Percentiles rank a stretch among this genome's conserved stretches.
phyloP scores from a whole-genome alignment of 2,329 filamentous ascomycete species.

The Tolypocladium inflatum region DNA sequence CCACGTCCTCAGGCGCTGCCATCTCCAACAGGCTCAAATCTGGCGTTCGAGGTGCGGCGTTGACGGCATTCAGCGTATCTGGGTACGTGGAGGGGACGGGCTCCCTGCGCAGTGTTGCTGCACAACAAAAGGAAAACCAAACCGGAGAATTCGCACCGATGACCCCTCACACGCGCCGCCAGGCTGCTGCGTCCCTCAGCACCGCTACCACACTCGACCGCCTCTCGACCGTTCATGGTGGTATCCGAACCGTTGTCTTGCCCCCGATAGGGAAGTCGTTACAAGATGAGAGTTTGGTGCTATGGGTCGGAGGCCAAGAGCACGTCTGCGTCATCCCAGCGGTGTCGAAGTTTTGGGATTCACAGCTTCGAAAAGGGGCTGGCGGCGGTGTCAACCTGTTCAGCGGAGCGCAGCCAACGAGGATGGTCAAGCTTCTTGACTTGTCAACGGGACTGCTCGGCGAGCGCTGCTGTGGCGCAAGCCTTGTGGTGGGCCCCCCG shows the following conservation, averaged over 20 bases:
- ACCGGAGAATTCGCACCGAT: conserved; percentile 50
- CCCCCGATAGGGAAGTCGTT: conserved; percentile 31
- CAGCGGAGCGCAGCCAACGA: conserved; percentile 41
- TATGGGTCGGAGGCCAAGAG: conserved; percentile 48
- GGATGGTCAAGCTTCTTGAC: conserved; percentile 46
- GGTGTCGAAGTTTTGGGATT: conserved; percentile 49
- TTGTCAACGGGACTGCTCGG: conserved; percentile 44
- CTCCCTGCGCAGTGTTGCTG: conserved; percentile 34
- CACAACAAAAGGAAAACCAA: conserved; percentile 25
- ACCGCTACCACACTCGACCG: conserved; percentile 37
- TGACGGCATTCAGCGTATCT: conserved; percentile 47
- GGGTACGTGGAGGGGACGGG: conserved; percentile 53
- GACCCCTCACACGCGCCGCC: conserved; percentile 52
- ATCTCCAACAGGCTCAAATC: conserved; percentile 40
- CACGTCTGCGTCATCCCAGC: conserved; percentile 48
- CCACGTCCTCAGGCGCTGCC: conserved; percentile 28
- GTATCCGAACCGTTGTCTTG: conserved; percentile 39
- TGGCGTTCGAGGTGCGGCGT: conserved; percentile 46
- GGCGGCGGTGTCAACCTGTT: conserved; percentile 46
- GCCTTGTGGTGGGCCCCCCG: conserved; percentile 29
- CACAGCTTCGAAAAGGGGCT: conserved; percentile 41
- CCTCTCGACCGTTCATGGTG: conserved; percentile 40
- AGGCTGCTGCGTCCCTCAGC: conserved; percentile 36
- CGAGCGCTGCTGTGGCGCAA: conserved; percentile 44
- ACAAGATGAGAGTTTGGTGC: conserved; percentile 42